Conservation (phyloP, 352 stramenopile species). For the Hyaloperonospora brassicae region DNA sequence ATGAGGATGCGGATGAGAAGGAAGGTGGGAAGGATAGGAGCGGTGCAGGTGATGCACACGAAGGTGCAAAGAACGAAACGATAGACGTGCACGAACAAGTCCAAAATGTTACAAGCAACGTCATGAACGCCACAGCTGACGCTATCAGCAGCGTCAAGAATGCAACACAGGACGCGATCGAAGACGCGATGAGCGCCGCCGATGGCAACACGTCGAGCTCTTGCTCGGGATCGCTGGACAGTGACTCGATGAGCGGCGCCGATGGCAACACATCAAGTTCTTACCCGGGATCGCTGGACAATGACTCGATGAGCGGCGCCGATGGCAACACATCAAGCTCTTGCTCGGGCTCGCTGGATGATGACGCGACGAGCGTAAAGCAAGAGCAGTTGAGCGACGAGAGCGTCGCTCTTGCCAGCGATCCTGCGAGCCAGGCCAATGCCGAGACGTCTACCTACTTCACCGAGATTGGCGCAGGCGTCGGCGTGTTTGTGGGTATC, state of each 20-base stretch:
- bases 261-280: too few relatives aligned
- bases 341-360: conserved; percentile 13
- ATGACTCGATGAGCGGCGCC: too few relatives aligned
- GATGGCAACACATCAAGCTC: conserved; percentile 24
- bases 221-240: too few relatives aligned
- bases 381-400: conserved; percentile 26
- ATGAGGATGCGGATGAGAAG: conserved; percentile 15
- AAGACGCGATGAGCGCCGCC: conserved; percentile 13
- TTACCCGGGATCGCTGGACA: too few relatives aligned
- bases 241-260: too few relatives aligned
- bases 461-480: conserved; percentile 16
- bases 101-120: too few relatives aligned
- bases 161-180: conserved; percentile 20
- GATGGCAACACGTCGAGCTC: too few relatives aligned
- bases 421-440: conserved; percentile 14
- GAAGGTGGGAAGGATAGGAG: conserved; percentile 1
- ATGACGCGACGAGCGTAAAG: conserved; percentile 15
- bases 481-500: conserved; percentile 26
- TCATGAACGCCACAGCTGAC: conserved; percentile 21
- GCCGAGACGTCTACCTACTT: conserved; percentile 19
- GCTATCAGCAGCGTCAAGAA: conserved; percentile 23
- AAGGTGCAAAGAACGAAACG: conserved; percentile 20
- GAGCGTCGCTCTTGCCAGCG: conserved; percentile 16
- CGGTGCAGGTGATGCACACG: conserved; percentile 1
- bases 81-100: conserved; percentile 16